These are phyloP conservation scores for Venturia pyrina DNA, from an alignment of 2,329 filamentous ascomycete species.

Conservation along the genomic window DNA sequence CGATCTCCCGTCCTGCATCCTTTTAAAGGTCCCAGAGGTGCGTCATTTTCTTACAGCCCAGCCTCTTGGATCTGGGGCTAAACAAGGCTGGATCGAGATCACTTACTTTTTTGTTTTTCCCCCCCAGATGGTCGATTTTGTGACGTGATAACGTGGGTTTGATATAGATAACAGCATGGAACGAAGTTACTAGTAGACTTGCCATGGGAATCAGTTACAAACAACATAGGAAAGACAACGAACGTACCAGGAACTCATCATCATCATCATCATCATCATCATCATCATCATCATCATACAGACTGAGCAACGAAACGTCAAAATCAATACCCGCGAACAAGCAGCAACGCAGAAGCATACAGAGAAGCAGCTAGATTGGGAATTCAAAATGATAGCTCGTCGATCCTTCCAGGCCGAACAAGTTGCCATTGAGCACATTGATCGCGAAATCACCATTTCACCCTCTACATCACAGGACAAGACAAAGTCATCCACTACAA, in stretches of 20 bases:
- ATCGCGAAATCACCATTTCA: neutral
- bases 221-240: neutral
- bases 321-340: neutral
- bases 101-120: neutral
- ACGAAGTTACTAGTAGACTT: no score
- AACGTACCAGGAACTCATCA: no score
- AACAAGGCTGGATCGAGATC: neutral
- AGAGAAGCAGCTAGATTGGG: no score
- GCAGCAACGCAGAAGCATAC: neutral
- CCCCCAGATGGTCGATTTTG: neutral
- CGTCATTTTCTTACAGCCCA: neutral
- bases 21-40: neutral
- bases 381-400: neutral
- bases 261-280: no score
- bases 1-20: neutral
- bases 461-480: neutral
- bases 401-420: neutral
- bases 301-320: neutral
- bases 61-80: neutral
- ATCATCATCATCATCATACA: no score
- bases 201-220: neutral
- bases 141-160: neutral
- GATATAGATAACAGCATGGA: no score
- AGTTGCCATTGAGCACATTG: neutral
- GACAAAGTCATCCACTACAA: neutral